Conservation (phyloP, 148 eudicot species). For the Cornus florida region DNA sequence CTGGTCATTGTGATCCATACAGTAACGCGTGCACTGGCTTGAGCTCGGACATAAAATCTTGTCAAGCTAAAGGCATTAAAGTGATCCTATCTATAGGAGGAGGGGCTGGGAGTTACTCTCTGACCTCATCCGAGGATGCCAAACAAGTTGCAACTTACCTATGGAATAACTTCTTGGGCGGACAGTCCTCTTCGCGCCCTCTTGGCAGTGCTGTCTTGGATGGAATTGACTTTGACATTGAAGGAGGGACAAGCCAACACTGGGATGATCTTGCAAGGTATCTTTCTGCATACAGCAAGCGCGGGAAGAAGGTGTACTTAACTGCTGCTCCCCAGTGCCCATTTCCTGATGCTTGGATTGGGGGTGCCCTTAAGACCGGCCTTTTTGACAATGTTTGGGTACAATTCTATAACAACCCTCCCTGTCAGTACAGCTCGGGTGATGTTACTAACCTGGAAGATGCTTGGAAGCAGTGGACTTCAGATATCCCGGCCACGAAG, state of each 20-base stretch:
- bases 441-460: slow-evolving; percentile 12
- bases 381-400: neutral
- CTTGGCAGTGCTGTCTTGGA: slow-evolving; percentile 35
- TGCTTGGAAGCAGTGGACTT: slow-evolving; percentile 31
- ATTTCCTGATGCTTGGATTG: slow-evolving; percentile 27
- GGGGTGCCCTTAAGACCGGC: slow-evolving; percentile 21
- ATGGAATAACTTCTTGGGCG: slow-evolving; percentile 39
- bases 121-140: slow-evolving; percentile 27
- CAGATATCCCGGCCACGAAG: slow-evolving; percentile 6
- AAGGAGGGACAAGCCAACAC: slow-evolving; percentile 12
- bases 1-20: slow-evolving; percentile 39
- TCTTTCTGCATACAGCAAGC: slow-evolving; percentile 14
- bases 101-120: slow-evolving; percentile 18
- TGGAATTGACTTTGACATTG: slow-evolving; percentile 43
- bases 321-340: slow-evolving; percentile 36
- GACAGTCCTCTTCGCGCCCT: slow-evolving; percentile 25
- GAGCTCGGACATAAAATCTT: slow-evolving; percentile 19
- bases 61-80: slow-evolving; percentile 30
- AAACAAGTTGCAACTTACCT: slow-evolving; percentile 22
- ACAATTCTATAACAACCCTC: slow-evolving; percentile 4
- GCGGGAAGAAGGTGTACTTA: slow-evolving; percentile 23
- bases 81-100: slow-evolving; percentile 35
- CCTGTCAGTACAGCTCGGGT: slow-evolving; percentile 22
- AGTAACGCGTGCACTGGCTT: slow-evolving; percentile 22
- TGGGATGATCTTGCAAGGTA: slow-evolving; percentile 31